Conservation (phyloP, 495 filamentous ascomycete species). For the Cercophora scortea region DNA sequence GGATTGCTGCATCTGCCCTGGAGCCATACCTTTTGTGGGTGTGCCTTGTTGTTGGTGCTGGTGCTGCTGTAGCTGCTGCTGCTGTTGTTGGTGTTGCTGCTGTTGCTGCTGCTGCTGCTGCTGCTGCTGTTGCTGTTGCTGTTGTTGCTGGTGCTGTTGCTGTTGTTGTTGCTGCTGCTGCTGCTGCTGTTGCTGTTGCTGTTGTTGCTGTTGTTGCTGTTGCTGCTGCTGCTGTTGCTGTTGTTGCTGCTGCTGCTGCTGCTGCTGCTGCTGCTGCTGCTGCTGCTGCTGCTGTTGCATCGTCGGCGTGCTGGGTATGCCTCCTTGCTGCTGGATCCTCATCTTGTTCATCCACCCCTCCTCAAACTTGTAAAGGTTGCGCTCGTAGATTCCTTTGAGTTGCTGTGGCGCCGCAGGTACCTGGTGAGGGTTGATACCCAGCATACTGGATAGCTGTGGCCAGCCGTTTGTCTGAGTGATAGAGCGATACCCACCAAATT, state of each 20-base stretch:
- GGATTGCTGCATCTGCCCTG: slow-evolving; percentile 34
- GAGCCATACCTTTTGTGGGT: slow-evolving; percentile 25
- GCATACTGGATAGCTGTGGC: slow-evolving; percentile 57
- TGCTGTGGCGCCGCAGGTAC: slow-evolving; percentile 58
- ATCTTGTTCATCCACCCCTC: slow-evolving; percentile 60
- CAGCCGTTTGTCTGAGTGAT: slow-evolving; percentile 61
- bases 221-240: too few relatives aligned
- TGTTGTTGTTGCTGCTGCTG: too few relatives aligned
- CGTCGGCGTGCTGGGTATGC: slow-evolving; percentile 11
- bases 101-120: too few relatives aligned
- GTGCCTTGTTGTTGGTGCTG: slow-evolving; percentile 18
- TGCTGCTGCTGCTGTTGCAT: slow-evolving; percentile 5
- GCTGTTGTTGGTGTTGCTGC: too few relatives aligned
- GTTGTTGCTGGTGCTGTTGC: too few relatives aligned
- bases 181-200: too few relatives aligned
- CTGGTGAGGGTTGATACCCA: slow-evolving; percentile 61
- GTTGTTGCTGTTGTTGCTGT: too few relatives aligned
- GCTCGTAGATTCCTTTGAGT: slow-evolving; percentile 62
- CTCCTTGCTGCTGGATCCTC: slow-evolving; percentile 46
- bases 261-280: too few relatives aligned
- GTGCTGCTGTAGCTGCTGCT: too few relatives aligned
- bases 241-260: too few relatives aligned
- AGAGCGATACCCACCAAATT: slow-evolving; percentile 66
- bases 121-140: too few relatives aligned
- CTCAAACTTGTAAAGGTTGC: slow-evolving; percentile 68